These are phyloP conservation scores for Detonula confervacea DNA, from an alignment of 352 stramenopile genomes.

Conservation along the genomic window DNA sequence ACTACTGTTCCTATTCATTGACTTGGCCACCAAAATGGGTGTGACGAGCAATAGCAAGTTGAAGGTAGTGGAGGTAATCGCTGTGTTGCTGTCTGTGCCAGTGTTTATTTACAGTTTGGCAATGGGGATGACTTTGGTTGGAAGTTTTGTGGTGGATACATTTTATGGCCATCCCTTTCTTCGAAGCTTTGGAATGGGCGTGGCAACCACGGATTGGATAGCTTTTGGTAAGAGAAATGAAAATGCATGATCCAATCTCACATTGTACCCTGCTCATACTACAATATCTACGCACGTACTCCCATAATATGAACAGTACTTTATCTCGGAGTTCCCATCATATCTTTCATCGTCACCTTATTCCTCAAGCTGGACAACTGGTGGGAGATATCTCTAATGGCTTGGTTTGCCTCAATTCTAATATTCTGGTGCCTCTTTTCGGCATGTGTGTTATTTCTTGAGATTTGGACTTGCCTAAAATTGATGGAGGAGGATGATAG, in stretches of 20 bases:
- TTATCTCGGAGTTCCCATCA: conserved; percentile 55
- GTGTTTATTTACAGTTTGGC: conserved; percentile 60
- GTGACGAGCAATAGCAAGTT: conserved; percentile 19
- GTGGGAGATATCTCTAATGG: conserved; percentile 57
- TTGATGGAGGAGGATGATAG: conserved; percentile 33
- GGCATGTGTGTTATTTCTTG: conserved; percentile 47
- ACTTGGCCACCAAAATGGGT: conserved; percentile 45
- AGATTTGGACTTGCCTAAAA: conserved; percentile 41
- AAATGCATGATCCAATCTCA: no score
- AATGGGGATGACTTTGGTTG: conserved; percentile 55
- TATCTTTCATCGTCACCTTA: conserved; percentile 50
- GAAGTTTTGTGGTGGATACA: conserved; percentile 58
- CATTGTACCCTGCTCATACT: no score
- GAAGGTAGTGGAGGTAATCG: conserved; percentile 20
- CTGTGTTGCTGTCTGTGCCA: conserved; percentile 51
- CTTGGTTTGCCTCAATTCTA: conserved; percentile 54
- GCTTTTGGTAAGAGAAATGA: conserved; percentile 29
- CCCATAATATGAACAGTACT: no score
- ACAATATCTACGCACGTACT: no score
- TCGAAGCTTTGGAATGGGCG: conserved; percentile 53
- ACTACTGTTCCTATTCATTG: conserved; percentile 59
- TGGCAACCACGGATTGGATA: conserved; percentile 63
- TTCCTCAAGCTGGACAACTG: conserved; percentile 43
- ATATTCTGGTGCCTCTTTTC: conserved; percentile 62
- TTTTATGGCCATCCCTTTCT: conserved; percentile 66